Base-by-base conservation (phyloP, 495 filamentous ascomycete genomes). In the Annulohypoxylon maeteangense region DNA sequence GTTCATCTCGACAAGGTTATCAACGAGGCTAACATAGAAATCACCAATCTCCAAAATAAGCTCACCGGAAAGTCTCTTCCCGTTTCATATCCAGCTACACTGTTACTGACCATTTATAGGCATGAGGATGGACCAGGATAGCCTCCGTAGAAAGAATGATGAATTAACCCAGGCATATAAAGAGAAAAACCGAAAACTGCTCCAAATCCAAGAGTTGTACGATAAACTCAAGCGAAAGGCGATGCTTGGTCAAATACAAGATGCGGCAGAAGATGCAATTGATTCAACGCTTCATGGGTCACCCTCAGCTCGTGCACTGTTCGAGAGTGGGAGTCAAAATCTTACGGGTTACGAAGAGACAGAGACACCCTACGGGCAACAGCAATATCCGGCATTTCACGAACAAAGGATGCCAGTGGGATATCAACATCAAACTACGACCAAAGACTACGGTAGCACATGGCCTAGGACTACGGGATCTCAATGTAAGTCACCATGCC, bases 181-280 rank as follows among this genome's bases (percentile, higher is more conserved):
- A 44, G 91, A 95, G 32, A 96, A 96, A 74, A 90, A 81, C 64
- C 89, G 88, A 44, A 91, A 92, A 63, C 86, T 93, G n/a, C 81
- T 89, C 3, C 90, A 94, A 62, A 90, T 90, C 18, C 92, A 93
- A 69, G 92, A 94, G 68, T 86, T 97, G 5, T 98, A 97, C 67
- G 90, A 93, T 68, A 86, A 90, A 32, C 82, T 97, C 47, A 97
- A 97, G 78, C 86, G 89, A 23, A 88, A 90, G 57, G 87, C 90
- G 4, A 88, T 93, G 83, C 80, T 86, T 25, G 86, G 87, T 7
- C 89, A 91, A 29, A 89, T 93, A 53, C 88, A 91, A 62, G 85
- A 85, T 47, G 91, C 91, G 16, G 92, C 91, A 3, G 88, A 86
- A 32, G 88, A 92, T 61, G 86, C 90, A 4, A 90, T 89, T 0